Evolutionary conservation across 1,284 basidiomycete species (phyloP).

Genomic region (Leucoagaricus sp.): DNA sequence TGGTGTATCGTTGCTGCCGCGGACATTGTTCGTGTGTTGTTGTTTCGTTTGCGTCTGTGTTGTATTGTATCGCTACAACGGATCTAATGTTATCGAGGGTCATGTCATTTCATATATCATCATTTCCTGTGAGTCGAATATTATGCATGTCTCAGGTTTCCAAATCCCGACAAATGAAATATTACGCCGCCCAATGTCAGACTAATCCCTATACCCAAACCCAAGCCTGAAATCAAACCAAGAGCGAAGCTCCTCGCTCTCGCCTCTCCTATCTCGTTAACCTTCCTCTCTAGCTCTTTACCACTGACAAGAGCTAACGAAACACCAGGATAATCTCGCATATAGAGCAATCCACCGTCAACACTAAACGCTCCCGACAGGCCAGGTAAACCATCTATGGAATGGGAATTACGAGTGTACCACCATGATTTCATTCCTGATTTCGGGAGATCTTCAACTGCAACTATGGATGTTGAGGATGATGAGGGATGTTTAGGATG

Average conservation of each 20-base stretch:
- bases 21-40: no score
- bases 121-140: no score
- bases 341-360: background rate
- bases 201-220: background rate
- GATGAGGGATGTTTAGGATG: no score
- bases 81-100: no score
- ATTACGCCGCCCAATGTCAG: background rate
- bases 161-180: no score
- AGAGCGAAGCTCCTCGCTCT: background rate
- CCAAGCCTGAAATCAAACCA: background rate
- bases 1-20: no score
- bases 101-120: no score
- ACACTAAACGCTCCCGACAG: background rate
- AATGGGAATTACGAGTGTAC: background rate
- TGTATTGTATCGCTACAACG: no score
- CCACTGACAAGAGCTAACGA: background rate
- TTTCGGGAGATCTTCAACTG: background rate
- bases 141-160: no score
- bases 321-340: background rate
- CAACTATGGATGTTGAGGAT: background rate
- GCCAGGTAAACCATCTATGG: constrained; percentile 6
- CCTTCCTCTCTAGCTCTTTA: background rate
- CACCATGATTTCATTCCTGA: constrained; percentile 8
- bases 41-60: no score
- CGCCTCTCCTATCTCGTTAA: no score